Percentiles rank a stretch among this genome's conserved stretches.
These are phyloP conservation scores for Melanomma pulvis-pyrius DNA, from an alignment of 495 filamentous ascomycete species.

Conservation along the genomic window DNA sequence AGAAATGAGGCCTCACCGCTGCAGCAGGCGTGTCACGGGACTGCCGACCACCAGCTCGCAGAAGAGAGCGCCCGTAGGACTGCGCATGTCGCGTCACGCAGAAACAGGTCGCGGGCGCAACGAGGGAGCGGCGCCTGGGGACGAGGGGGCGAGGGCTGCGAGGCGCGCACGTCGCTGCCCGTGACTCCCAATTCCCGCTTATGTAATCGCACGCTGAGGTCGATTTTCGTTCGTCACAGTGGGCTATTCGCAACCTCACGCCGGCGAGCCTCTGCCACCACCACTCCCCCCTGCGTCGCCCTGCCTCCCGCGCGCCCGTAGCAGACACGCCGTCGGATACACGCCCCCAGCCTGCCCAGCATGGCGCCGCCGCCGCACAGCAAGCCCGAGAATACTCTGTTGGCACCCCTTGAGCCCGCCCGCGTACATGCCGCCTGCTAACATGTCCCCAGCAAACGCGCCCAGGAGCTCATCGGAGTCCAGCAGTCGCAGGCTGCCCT, in stretches of 20 bases:
- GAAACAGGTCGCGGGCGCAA: too few species aligned
- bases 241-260: neutral
- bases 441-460: constrained; percentile 59
- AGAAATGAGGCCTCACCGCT: neutral
- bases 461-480: constrained; percentile 97
- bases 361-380: constrained; percentile 96
- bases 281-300: constrained; percentile 11
- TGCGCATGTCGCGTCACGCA: too few species aligned
- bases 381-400: constrained; percentile 98
- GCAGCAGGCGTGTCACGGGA: too few species aligned
- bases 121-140: too few species aligned
- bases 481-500: constrained; percentile 89
- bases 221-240: neutral
- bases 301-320: constrained; percentile 14
- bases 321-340: constrained; percentile 24
- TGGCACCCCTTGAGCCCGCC: constrained; percentile 48
- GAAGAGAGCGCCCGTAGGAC: too few species aligned
- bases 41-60: too few species aligned
- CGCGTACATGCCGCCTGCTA: constrained; percentile 8
- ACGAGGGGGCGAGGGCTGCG: too few species aligned
- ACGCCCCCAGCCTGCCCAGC: constrained; percentile 53
- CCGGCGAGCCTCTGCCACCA: constrained; percentile 12
- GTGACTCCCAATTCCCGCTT: constrained; percentile 4
- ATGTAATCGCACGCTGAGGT: neutral
- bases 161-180: too few species aligned